Evolutionary conservation across 2,329 filamentous ascomycete species (phyloP).

Genomic region (Metarhizium album): DNA sequence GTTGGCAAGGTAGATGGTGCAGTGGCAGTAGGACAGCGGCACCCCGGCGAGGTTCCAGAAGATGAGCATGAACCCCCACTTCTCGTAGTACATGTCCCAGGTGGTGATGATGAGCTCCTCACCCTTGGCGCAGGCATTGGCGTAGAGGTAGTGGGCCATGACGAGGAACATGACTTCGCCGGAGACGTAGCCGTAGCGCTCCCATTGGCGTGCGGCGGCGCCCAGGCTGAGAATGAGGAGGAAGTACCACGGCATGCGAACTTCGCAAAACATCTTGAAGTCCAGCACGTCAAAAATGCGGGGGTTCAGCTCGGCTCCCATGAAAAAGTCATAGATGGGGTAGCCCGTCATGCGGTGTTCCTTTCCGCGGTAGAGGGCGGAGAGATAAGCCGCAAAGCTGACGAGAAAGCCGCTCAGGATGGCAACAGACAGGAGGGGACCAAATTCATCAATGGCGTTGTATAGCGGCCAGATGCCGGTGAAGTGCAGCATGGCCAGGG

Average conservation of each 20-base stretch:
- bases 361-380: slow-evolving; percentile 66
- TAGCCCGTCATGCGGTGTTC: slow-evolving; percentile 87
- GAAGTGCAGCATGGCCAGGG: slow-evolving; percentile 65
- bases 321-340: slow-evolving; percentile 79
- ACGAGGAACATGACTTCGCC: slow-evolving; percentile 76
- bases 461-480: slow-evolving; percentile 81
- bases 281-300: slow-evolving; percentile 78
- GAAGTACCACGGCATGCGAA: slow-evolving; percentile 87
- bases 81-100: slow-evolving; percentile 95
- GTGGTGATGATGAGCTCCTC: slow-evolving; percentile 85
- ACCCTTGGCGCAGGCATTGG: slow-evolving; percentile 84
- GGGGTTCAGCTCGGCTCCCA: slow-evolving; percentile 80
- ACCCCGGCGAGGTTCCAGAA: slow-evolving; percentile 96
- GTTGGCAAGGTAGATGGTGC: slow-evolving; percentile 79
- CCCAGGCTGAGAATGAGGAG: slow-evolving; percentile 69
- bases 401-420: slow-evolving; percentile 85
- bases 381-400: slow-evolving; percentile 75
- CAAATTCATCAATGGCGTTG: slow-evolving; percentile 90
- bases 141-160: slow-evolving; percentile 85
- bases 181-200: slow-evolving; percentile 74
- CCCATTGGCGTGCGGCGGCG: slow-evolving; percentile 71
- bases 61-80: slow-evolving; percentile 95
- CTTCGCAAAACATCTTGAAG: slow-evolving; percentile 95
- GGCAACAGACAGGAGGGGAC: slow-evolving; percentile 81
- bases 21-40: slow-evolving; percentile 86